Evolutionary conservation across 306 rosid genomes (phyloP), one percentile per base, ranked within the genome.

Genomic region (Cucurbita ficifolia): DNA sequence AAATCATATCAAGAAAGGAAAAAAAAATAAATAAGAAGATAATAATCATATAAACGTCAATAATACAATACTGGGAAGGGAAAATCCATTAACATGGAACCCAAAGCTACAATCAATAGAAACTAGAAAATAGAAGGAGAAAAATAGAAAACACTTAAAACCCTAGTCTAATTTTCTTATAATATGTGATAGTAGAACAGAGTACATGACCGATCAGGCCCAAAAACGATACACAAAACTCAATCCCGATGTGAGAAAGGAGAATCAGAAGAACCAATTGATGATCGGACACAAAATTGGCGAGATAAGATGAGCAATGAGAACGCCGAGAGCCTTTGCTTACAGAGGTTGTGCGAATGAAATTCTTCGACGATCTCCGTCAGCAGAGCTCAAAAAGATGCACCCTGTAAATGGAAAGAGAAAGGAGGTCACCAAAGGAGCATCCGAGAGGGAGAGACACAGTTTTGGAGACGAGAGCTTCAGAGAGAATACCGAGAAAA

Each of bases 191-290:
- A 42, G 29, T 14, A 16, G 72, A 61, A 75, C 70, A 58, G 24
- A 74, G 51, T 57, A 74, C 77, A 74, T 43, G 77, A 74, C 77
- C 77, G 64, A 58, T 58, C 0, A 74, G 77, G 70, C 69, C 70
- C n/a, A 45, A 58, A 45, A 18, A 57, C 10, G 51, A 43, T 55
- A 74, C 77, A 74, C n/a, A 7, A 38, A 74, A 55, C 63, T 72
- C 64, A 33, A 72, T 53, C 76, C 7, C 29, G 38, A 5, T 0
- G 29, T n/a, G 63, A 72, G 16, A 50, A 48, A 52, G 21, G 24
- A 55, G 65, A 55, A 73, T 54, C 40, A 57, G 39, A 74, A 74
- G 77, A 50, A 57, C 8, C 40, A 16, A 74, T 13, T n/a, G 35
- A 48, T 16, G 73, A 69, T 48, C 73, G 24, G 54, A 29, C 9